These are phyloP conservation scores for Pseudocercospora musae DNA, from an alignment of 2,329 filamentous ascomycete species.

Conservation along the genomic window DNA sequence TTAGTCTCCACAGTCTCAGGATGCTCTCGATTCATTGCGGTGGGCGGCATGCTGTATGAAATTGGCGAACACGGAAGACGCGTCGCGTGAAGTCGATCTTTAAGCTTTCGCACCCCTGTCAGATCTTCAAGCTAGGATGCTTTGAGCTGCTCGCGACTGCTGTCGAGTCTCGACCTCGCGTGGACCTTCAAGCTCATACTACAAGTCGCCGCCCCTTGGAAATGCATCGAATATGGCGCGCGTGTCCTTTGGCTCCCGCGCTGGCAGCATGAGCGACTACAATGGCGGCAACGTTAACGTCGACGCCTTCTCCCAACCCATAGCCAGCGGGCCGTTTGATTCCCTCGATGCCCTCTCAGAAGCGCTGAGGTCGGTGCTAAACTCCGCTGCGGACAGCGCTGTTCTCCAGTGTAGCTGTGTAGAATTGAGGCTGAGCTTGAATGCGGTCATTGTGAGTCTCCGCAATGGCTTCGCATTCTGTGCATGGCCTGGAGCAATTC, in stretches of 20 bases:
- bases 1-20: no score
- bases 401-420: conserved; percentile 24
- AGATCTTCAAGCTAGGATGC: not conserved
- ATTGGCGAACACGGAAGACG: no score
- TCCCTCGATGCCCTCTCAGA: conserved; percentile 23
- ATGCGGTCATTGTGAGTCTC: conserved; percentile 16
- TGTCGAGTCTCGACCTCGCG: not conserved
- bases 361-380: conserved; percentile 23
- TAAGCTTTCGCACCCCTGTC: conserved; percentile 32
- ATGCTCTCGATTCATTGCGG: no score
- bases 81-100: not conserved
- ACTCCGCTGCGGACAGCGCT: conserved; percentile 11
- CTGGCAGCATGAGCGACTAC: conserved; percentile 24
- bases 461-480: not conserved
- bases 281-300: conserved; percentile 11
- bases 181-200: not conserved
- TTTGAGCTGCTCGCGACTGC: not conserved
- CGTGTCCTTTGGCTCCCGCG: conserved; percentile 28
- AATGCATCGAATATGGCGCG: conserved; percentile 17
- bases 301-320: conserved; percentile 5
- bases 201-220: not conserved
- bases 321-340: conserved; percentile 18
- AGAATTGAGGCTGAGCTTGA: conserved; percentile 24
- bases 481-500: not conserved
- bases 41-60: no score